These are phyloP conservation scores for Cystobasidium ongulense DNA, from an alignment of 768 basidiomycete species.

Conservation along the genomic window DNA sequence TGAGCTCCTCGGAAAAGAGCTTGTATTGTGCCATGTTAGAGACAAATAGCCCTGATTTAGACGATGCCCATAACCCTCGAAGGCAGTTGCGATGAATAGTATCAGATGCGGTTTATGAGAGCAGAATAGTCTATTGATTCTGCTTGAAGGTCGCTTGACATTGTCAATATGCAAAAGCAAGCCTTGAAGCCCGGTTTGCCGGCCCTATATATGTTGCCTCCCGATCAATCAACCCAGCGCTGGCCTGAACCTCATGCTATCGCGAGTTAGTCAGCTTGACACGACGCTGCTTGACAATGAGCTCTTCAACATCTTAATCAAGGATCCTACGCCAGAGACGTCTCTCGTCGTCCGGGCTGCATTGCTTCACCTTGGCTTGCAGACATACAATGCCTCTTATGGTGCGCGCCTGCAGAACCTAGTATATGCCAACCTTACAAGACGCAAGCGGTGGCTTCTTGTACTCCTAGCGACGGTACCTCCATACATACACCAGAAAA, in stretches of 20 bases:
- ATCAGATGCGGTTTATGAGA: no score
- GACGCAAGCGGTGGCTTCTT: neutral
- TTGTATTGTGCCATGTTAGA: no score
- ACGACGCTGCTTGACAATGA: constrained; percentile 83
- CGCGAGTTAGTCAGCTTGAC: constrained; percentile 84
- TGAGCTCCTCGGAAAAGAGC: no score
- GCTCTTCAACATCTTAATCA: constrained; percentile 71
- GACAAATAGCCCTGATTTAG: no score
- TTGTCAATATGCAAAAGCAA: no score
- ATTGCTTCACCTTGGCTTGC: constrained; percentile 41
- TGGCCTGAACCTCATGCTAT: neutral
- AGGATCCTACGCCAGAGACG: constrained; percentile 59
- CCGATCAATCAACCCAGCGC: neutral
- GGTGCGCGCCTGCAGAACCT: constrained; percentile 30
- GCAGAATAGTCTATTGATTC: no score
- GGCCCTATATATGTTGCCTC: neutral
- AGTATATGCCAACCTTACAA: constrained; percentile 8
- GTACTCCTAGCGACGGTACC: constrained; percentile 23
- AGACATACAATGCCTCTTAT: constrained; percentile 26
- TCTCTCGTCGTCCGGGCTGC: constrained; percentile 53
- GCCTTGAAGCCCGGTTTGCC: neutral
- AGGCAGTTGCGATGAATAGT: no score
- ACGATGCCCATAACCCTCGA: no score
- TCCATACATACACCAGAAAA: constrained; percentile 20
- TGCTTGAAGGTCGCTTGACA: no score